Base-by-base conservation (phyloP, 805 yeast species). In the Ogataea nonfermentans region DNA sequence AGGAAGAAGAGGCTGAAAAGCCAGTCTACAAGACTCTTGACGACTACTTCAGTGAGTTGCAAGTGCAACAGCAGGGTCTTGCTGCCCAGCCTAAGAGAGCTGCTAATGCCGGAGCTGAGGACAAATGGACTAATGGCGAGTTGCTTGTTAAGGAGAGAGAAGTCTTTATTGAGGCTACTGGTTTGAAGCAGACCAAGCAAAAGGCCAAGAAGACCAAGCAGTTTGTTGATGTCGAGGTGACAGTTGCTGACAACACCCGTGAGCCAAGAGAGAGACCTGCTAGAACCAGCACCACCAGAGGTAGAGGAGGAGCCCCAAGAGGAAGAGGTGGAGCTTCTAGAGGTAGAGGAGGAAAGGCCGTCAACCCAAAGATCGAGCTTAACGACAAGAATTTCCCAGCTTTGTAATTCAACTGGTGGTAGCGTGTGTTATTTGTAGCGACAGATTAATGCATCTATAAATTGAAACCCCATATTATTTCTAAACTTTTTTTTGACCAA, bases 141-240 rank as follows among this genome's bases (percentile, higher is more conserved):
- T 68, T 75, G 59, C 67, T 85, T 56, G 78, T 73, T 62, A 84
- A 81, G 73, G 78, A 74, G 61, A 72, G 70, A 60, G 86, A 77
- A 65, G 71, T 66, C 36, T 79, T 72, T 63, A 68, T 77, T 49
- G 71, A 73, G 43, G 72, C 86, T 42, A 66, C 88, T 57, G 70
- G 72, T 62, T 64, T 71, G 63, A 88, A 88, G 81, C 76, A 76
- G 66, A 57, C 69, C 59, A 83, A 78, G 70, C 60, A 73, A 62
- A 89, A 88, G 78, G 74, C 81, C 50, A 75, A 72, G 66, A 90
- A 90, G 80, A 84, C 84, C 67, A 88, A 88, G 83, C 75, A 70
- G 60, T 68, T 73, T 63, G 73, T 89, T 62, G 91, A 86, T 52
- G 72, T 86, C 55, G 80, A 79, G 55, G 84, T 90, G 47, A 68